phyloP scores from a whole-genome alignment of 148 eudicot species.

The Diospyros lotus region DNA sequence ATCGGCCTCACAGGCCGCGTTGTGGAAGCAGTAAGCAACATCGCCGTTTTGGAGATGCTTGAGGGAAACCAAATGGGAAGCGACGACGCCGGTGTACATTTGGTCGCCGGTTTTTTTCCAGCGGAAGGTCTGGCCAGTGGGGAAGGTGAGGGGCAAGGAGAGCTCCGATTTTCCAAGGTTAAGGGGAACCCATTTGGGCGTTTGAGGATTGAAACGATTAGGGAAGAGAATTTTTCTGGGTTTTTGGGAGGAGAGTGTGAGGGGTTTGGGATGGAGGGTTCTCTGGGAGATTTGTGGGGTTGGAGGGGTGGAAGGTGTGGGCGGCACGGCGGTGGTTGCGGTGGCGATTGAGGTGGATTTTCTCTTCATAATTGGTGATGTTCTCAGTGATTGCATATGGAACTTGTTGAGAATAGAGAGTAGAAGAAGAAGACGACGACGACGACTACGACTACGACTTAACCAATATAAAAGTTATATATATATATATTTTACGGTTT shows the following conservation, averaged over 20 bases:
- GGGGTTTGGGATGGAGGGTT: constrained; percentile 23
- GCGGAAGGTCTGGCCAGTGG: constrained; percentile 95
- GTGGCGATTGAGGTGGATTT: constrained; percentile 13
- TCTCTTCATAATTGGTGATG: constrained; percentile 31
- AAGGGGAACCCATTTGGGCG: constrained; percentile 61
- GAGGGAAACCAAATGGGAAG: constrained; percentile 69
- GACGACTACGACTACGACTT: too few relatives aligned
- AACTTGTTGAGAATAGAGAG: background rate
- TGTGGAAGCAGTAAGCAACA: constrained; percentile 48
- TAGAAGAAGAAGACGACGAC: too few relatives aligned
- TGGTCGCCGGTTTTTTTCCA: constrained; percentile 68
- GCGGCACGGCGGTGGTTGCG: background rate
- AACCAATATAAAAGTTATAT: too few relatives aligned
- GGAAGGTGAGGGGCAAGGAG: constrained; percentile 72
- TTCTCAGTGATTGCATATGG: constrained; percentile 6
- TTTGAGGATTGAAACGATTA: constrained; percentile 15
- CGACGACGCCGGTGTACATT: constrained; percentile 73
- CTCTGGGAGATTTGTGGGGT: constrained; percentile 27
- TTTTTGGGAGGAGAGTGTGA: constrained; percentile 27
- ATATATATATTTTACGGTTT: too few relatives aligned
- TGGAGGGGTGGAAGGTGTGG: constrained; percentile 45
- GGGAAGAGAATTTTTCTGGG: constrained; percentile 31
- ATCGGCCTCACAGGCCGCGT: constrained; percentile 10
- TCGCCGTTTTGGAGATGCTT: constrained; percentile 55
- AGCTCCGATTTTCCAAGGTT: constrained; percentile 63